Percentiles rank a stretch among this genome's conserved stretches.
Conservation (phyloP, 805 yeast species). For the Candida coquimbonensis region DNA sequence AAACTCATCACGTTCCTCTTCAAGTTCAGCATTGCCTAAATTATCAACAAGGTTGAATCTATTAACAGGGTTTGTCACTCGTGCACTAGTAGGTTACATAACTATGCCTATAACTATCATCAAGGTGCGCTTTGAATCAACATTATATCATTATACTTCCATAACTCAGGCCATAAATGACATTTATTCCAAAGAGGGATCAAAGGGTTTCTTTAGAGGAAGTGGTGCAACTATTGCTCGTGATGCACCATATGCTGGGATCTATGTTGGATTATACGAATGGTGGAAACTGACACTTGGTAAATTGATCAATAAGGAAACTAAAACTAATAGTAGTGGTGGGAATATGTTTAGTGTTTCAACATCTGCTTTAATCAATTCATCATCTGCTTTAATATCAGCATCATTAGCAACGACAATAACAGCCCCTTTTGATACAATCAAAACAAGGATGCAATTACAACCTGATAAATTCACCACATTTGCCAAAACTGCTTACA, state of each 20-base stretch:
- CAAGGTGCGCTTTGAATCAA: slow-evolving; percentile 85
- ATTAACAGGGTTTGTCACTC: slow-evolving; percentile 66
- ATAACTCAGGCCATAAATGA: slow-evolving; percentile 51
- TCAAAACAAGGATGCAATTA: slow-evolving; percentile 87
- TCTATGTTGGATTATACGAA: slow-evolving; percentile 83
- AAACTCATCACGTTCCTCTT: slow-evolving; percentile 5
- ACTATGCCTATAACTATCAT: slow-evolving; percentile 94
- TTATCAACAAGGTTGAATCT: slow-evolving; percentile 65
- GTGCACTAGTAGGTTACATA: slow-evolving; percentile 75
- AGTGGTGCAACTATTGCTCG: slow-evolving; percentile 80
- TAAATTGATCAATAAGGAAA: slow-evolving; percentile 1
- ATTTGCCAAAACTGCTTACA: slow-evolving; percentile 32
- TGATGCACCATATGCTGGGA: slow-evolving; percentile 95
- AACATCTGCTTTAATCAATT: slow-evolving; percentile 54
- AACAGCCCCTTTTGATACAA: slow-evolving; percentile 93
- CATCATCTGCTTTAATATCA: slow-evolving; percentile 69
- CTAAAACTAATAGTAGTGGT: not conserved
- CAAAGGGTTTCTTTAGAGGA: slow-evolving; percentile 77
- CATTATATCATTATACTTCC: slow-evolving; percentile 61
- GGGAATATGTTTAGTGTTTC: slow-evolving; percentile 20
- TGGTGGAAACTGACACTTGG: slow-evolving; percentile 57
- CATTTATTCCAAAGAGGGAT: slow-evolving; percentile 46
- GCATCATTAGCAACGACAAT: slow-evolving; percentile 76
- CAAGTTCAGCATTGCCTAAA: slow-evolving; percentile 51
- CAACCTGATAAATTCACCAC: slow-evolving; percentile 40